Evolutionary conservation across 345 rosid genomes (phyloP), one percentile per base, ranked within the genome.

Genomic region (Salix udensis): DNA sequence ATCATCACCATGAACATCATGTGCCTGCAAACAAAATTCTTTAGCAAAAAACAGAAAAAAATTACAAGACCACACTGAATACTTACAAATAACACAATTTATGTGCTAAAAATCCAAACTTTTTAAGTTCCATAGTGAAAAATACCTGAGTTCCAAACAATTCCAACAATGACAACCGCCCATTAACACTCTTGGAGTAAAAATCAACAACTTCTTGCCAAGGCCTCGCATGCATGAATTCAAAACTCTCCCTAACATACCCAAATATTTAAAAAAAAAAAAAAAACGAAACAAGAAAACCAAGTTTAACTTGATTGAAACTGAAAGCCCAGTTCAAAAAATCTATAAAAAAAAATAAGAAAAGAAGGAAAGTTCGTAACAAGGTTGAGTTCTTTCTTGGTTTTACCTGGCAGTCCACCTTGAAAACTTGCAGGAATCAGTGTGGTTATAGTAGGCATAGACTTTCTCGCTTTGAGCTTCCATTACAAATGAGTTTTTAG

Each of bases 321-420:
- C 21, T 15, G 69, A 28, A 42, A 48, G 1, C 21, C 50, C 31
- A 69, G 7, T 14, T 16, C 24, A 7, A 66, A 67, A 6, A 36
- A 37, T 30, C 10, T 21, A 28, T 12, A n/a, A 31, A 66, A 24
- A 7, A 10, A 6, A 6, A 23, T 2, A 42, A 42, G 36, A 61
- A 0, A 16, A 39, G 3, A 18, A n/a, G 18, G 26, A 18, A 2
- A 37, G n/a, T n/a, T 61, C 3, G 16, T 61, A 61, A 61, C 11
- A 23, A 28, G 5, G 55, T 4, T 50, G 12, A 23, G 34, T n/a
- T n/a, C 31, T 61, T 10, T 61, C 31, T 61, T 61, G 31, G 28
- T 61, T 61, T 61, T 46, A 89, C 96, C 92, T 91, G 78, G 97
- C 85, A 55, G 82, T 91, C 99, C 99, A 93, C 26, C 99, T 86